phyloP scores from a whole-genome alignment of 306 rosid species.

The Herpetospermum pedunculosum region DNA sequence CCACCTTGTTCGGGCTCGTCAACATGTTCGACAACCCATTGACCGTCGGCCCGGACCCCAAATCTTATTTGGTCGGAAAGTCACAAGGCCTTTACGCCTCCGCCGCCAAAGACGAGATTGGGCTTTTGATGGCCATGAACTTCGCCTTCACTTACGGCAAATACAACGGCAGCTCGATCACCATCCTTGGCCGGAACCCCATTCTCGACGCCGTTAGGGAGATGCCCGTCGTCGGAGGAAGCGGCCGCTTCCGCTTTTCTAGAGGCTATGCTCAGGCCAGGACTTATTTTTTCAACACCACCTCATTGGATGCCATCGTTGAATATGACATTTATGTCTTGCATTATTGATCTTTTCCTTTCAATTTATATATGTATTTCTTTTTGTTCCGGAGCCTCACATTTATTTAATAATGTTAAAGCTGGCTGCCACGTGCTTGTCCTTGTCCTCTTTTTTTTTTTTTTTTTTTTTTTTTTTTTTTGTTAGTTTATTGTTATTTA shows the following conservation, averaged over 20 bases:
- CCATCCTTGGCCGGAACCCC: conserved; percentile 51
- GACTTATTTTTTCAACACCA: conserved; percentile 22
- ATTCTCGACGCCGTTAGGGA: conserved; percentile 34
- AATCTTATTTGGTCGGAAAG: conserved; percentile 20
- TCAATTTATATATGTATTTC: no score
- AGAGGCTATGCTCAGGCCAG: conserved; percentile 43
- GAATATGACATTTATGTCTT: conserved; percentile 49
- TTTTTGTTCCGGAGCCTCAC: no score
- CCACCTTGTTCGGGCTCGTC: conserved; percentile 14
- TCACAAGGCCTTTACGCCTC: conserved; percentile 28
- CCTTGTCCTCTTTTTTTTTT: no score
- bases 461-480: no score
- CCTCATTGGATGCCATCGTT: conserved; percentile 36
- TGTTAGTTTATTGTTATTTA: no score
- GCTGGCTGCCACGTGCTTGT: no score
- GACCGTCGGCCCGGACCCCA: conserved; percentile 15
- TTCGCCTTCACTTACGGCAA: conserved; percentile 48
- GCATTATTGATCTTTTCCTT: conserved; percentile 13
- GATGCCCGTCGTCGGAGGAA: conserved; percentile 77
- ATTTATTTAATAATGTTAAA: no score
- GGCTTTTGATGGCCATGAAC: conserved; percentile 56
- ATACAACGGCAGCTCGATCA: conserved; percentile 60
- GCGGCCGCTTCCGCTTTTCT: conserved; percentile 61
- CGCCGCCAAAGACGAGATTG: conserved; percentile 14
- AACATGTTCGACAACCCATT: conserved; percentile 24